Evolutionary conservation across 2,329 filamentous ascomycete species (phyloP), one percentile per base, ranked within the genome.

Genomic region (Stachybotrys chartarum): DNA sequence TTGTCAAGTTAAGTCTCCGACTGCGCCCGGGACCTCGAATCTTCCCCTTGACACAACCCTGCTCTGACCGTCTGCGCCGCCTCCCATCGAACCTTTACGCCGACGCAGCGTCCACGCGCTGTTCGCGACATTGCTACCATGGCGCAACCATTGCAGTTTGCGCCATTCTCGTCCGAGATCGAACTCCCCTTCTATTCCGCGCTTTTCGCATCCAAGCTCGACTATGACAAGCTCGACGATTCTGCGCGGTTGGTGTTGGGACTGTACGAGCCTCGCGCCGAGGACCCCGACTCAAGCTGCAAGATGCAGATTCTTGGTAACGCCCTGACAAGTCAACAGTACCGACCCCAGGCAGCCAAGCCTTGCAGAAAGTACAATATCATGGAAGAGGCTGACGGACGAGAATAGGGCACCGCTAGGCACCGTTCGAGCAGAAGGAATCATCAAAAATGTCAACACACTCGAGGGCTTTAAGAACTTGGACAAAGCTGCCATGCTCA

Each of bases 141-240:
- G 75, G 65, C 81, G 53, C 64, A 72, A 32, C 70, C 72, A 24
- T 70, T 84, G 53, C 81, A 82, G 76, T 99, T 92, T 72, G 90
- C 91, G 58, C 87, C 93, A 1, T 97, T 96, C 78, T 84, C 87
- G 46, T 96, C 93, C 51, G 91, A 97, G 74, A 91, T 97, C 67
- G 94, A 99, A 70, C 80, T 97, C 48, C 90, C 91, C 49, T 99
- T 99, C 73, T 99, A 97, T 70, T 88, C 90, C 50, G 87, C 91
- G 6, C 83, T 99, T n/a, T 94, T 95, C 57, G 85, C 87, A 6
- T 88, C 88, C 61, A 99, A 99, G 75, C 91, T 99, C 69, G 91
- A 97, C 70, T 87, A 96, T 80, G 94, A 97, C 75, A 96, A 92
- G 74, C 89, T 99, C 53, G 90, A 97, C 75, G 93, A 96, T 71